A percentile compares a stretch with the other conserved stretches of the same genome.
Evolutionary conservation across 2,329 filamentous ascomycete genomes (phyloP).

Genomic region (Septoria petroselini): DNA sequence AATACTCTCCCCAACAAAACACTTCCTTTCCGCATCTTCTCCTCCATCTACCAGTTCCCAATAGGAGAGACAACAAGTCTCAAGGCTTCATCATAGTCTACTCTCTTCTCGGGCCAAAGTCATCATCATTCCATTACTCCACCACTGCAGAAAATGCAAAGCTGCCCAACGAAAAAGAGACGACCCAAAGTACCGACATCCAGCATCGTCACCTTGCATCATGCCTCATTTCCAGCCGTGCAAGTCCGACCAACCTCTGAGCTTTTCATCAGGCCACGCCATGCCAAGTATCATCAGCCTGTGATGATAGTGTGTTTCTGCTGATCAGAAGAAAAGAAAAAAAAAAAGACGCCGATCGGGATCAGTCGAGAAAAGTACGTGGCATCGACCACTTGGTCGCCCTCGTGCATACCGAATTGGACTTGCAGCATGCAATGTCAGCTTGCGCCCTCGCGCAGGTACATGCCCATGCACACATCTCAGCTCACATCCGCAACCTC

Average conservation of each 20-base stretch:
- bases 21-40: background rate
- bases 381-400: slow-evolving; percentile 11
- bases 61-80: too few relatives aligned
- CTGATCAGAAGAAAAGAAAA: background rate
- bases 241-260: too few relatives aligned
- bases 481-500: background rate
- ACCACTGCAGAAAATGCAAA: too few relatives aligned
- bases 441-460: slow-evolving; percentile 11
- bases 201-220: background rate
- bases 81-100: too few relatives aligned
- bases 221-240: background rate
- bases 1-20: background rate
- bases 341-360: background rate
- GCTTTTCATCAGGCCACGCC: background rate
- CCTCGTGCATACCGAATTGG: slow-evolving; percentile 5
- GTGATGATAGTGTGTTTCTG: background rate
- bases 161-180: background rate
- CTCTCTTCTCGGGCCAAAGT: too few relatives aligned
- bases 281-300: too few relatives aligned
- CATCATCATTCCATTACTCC: background rate
- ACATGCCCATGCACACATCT: background rate
- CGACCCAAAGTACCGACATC: background rate
- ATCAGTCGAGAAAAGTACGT: slow-evolving; percentile 1
- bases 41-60: too few relatives aligned
- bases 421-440: background rate